Base-by-base conservation (phyloP, 352 stramenopile genomes). In the Globisporangium camurandrum region DNA sequence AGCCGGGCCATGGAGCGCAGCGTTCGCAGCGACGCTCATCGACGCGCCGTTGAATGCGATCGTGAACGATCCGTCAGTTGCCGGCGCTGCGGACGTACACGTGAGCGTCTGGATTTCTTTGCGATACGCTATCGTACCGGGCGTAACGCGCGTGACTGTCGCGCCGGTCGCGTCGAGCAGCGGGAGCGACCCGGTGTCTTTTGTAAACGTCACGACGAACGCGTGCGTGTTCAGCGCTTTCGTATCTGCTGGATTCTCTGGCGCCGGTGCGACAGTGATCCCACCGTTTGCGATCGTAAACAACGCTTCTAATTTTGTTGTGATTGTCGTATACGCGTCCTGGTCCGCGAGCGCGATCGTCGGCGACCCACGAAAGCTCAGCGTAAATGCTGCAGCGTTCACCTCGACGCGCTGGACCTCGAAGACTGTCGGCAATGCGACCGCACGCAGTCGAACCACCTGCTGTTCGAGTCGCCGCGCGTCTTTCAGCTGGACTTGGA, bases 401-500 rank as follows among this genome's bases (percentile, higher is more conserved):
- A 84, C 69, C 1, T 63, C 24, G 9, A 93, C 66, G 31, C 77
- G 51, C 31, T 93, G 82, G 4, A 93, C 75, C 44, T 80, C 78
- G 24, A 59, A 48, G 14, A 75, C 57, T 0, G 63, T 61, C 1
- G 62, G 48, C 23, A 90, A 39, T 10, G 75, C 65, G 7, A 88
- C 73, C 0, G 76, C 82, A 1, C 73, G 64, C 3, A 87, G 23
- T 1, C 75, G 72, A 52, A 93, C 57, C 3, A 68, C 75, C 41
- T 93, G 82, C 19, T 87, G 34, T 44, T 89, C 82, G 0, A 87
- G 45, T 4, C 82, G 72, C 16, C 82, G 75, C 4, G 63, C 66
- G 54, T 98, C 95, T 49, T 96, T 95, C 12, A 96, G 66, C 59
- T 96, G 82, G 17, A 98, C 84, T 49, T 91, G 79, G 39, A 98